A percentile compares a stretch with the other conserved stretches of the same genome.
phyloP scores from a whole-genome alignment of 352 stramenopile species.

The Lagenidium sp. region DNA sequence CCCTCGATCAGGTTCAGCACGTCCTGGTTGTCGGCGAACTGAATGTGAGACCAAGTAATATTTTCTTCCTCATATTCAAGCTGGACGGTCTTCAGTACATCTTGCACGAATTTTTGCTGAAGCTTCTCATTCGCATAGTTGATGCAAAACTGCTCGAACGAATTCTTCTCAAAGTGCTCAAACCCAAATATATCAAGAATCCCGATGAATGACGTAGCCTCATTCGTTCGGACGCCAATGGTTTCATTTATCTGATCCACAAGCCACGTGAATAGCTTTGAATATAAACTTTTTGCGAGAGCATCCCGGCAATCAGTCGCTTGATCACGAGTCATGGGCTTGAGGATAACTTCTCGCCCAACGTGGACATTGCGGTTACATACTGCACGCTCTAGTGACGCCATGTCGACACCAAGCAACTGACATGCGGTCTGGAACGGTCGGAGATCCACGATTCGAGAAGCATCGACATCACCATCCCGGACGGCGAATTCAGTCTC shows the following conservation, averaged over 20 bases:
- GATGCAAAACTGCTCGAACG: conserved; percentile 91
- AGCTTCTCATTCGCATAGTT: conserved; percentile 92
- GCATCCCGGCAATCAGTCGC: conserved; percentile 87
- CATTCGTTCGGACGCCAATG: conserved; percentile 56
- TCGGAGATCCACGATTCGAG: conserved; percentile 43
- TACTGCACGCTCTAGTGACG: conserved; percentile 51
- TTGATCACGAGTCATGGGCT: conserved; percentile 81
- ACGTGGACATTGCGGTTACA: conserved; percentile 82
- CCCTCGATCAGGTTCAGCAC: conserved; percentile 89
- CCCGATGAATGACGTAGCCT: conserved; percentile 76
- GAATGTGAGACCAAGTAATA: conserved; percentile 87
- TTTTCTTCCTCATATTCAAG: conserved; percentile 89
- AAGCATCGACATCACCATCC: conserved; percentile 74
- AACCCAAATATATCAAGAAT: conserved; percentile 93
- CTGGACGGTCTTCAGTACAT: conserved; percentile 91
- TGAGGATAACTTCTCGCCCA: conserved; percentile 66
- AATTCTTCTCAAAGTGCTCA: conserved; percentile 88
- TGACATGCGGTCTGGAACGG: conserved; percentile 48
- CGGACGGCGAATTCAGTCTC: conserved; percentile 75
- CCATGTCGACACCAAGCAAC: conserved; percentile 45
- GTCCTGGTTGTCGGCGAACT: conserved; percentile 88
- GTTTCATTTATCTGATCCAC: conserved; percentile 92
- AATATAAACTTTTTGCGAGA: conserved; percentile 92
- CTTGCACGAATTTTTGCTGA: conserved; percentile 82
- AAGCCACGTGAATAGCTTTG: conserved; percentile 94